phyloP scores from a whole-genome alignment of 2,329 filamentous ascomycete species.

The Cercospora zeina region DNA sequence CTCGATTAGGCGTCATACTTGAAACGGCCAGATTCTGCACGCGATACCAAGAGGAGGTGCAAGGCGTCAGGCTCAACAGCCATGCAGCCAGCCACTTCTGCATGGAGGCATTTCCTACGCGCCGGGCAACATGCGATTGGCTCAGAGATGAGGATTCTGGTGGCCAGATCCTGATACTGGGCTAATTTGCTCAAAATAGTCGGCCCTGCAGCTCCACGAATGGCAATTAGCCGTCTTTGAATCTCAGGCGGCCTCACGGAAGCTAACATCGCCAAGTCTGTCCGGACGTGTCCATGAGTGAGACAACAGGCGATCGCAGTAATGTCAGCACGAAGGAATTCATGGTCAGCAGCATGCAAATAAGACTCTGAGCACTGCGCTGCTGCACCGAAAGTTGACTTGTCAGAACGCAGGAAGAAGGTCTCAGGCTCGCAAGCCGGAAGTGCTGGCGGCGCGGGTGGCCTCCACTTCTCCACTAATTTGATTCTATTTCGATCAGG shows the following conservation, averaged over 20 bases:
- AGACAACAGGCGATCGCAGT: background rate
- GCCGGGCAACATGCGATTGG: conserved; percentile 25
- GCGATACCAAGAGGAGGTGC: conserved; percentile 5
- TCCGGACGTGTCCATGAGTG: background rate
- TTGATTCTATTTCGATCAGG: conserved; percentile 27
- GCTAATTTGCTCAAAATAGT: conserved; percentile 29
- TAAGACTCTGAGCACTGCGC: background rate
- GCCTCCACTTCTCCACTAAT: conserved; percentile 22
- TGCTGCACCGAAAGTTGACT: background rate
- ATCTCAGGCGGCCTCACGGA: background rate
- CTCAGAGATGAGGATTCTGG: conserved; percentile 14
- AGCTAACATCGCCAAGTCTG: background rate
- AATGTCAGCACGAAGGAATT: background rate
- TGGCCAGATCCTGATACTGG: background rate
- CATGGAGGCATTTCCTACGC: conserved; percentile 23
- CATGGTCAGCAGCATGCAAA: background rate
- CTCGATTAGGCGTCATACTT: conserved; percentile 9
- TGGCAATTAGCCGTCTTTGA: conserved; percentile 19
- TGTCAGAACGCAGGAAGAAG: background rate
- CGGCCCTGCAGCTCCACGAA: background rate
- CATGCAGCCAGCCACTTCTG: conserved; percentile 24
- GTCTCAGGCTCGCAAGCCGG: background rate
- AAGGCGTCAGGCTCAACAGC: conserved; percentile 15
- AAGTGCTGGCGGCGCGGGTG: background rate
- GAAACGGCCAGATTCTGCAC: conserved; percentile 24